A percentile compares a stretch with the other conserved stretches of the same genome.
These are phyloP conservation scores for Saccharata proteae DNA, from an alignment of 2,329 filamentous ascomycete species.

Conservation along the genomic window DNA sequence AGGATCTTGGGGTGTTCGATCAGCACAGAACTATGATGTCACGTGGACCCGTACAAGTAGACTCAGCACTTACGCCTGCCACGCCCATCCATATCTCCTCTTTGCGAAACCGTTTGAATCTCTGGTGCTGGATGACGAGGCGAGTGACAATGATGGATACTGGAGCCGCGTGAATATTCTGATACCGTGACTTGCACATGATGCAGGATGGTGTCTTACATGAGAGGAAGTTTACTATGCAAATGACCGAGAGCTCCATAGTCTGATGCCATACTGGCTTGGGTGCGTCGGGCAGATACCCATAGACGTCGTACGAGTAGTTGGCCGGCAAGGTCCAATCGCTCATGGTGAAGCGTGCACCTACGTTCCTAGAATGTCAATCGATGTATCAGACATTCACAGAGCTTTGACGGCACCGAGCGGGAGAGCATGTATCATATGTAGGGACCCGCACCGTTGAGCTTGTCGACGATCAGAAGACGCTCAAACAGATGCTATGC, in stretches of 20 bases:
- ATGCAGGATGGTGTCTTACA: not conserved
- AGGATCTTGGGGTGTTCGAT: not conserved
- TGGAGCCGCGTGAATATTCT: not conserved
- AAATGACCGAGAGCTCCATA: constrained; percentile 7
- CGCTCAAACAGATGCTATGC: too few species aligned
- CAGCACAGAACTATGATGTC: not conserved
- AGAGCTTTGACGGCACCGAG: constrained; percentile 1
- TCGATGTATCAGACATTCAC: constrained; percentile 4
- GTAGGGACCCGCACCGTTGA: too few species aligned
- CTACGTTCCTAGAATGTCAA: constrained; percentile 1
- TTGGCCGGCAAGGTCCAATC: constrained; percentile 3
- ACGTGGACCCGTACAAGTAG: not conserved
- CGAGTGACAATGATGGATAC: constrained; percentile 4
- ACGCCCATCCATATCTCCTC: constrained; percentile 1
- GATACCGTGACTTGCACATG: not conserved
- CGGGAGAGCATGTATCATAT: constrained; percentile 4
- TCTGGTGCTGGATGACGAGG: constrained; percentile 6
- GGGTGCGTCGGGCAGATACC: constrained; percentile 5
- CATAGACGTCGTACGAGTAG: not conserved
- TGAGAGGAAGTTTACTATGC: constrained; percentile 3
- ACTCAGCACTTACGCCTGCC: constrained; percentile 3
- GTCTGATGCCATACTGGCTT: constrained; percentile 5
- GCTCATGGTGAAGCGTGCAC: constrained; percentile 5
- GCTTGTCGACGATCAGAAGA: too few species aligned
- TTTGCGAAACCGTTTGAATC: constrained; percentile 8